These are phyloP conservation scores for Talaromyces rugulosus DNA, from an alignment of 2,329 filamentous ascomycete genomes.

Conservation along the genomic window DNA sequence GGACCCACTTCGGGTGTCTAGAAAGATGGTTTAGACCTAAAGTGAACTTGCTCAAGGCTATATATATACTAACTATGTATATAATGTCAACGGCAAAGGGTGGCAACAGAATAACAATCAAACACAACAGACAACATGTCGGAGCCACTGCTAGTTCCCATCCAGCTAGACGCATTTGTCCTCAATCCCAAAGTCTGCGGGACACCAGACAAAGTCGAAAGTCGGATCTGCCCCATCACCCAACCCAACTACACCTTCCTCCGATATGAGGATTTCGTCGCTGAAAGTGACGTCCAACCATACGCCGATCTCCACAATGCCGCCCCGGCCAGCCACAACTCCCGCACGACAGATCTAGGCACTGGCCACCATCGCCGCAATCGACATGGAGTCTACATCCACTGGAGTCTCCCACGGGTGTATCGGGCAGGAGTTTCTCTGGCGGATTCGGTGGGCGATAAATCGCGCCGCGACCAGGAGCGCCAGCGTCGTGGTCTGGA, in stretches of 20 bases:
- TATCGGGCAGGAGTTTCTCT: constrained; percentile 30
- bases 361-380: constrained; percentile 16
- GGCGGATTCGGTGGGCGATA: too few relatives aligned
- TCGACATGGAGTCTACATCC: constrained; percentile 41
- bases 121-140: background rate
- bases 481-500: too few relatives aligned
- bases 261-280: constrained; percentile 30
- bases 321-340: constrained; percentile 15
- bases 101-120: too few relatives aligned
- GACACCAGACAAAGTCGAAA: constrained; percentile 12
- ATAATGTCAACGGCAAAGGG: too few relatives aligned
- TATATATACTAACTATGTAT: too few relatives aligned
- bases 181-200: constrained; percentile 27
- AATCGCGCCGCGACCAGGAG: too few relatives aligned
- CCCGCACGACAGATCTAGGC: constrained; percentile 23
- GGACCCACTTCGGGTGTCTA: too few relatives aligned
- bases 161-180: constrained; percentile 24
- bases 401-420: constrained; percentile 38
- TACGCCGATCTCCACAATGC: constrained; percentile 37
- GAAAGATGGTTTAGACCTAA: too few relatives aligned
- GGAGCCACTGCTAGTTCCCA: constrained; percentile 8
- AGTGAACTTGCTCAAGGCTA: too few relatives aligned
- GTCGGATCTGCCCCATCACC: constrained; percentile 38
- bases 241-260: constrained; percentile 48
- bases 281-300: constrained; percentile 37